Base-by-base conservation (phyloP, 441 rosid species). In the Omphalea diandra region DNA sequence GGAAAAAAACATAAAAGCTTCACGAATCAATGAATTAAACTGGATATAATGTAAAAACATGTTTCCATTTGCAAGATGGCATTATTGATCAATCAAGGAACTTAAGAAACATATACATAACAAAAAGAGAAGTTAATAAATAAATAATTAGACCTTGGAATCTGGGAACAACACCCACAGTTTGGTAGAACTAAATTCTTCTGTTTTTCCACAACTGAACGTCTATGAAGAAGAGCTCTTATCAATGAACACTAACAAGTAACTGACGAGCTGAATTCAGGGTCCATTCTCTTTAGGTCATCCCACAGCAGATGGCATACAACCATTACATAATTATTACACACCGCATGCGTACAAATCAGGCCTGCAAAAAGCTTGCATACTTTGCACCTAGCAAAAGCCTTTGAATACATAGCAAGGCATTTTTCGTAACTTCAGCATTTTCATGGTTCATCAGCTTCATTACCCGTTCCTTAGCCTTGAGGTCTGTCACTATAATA, bases 401-500 rank as follows among this genome's bases (percentile, higher is more conserved):
- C 93, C 98, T 93, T 73, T 95, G 99, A 68, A 90, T 85, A 69
- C 98, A 93, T 73, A 95, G 88, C 5, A 95, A 79, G 33, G 99
- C 93, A 50, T 88, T 90, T 80, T 93, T 95, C 22, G 98, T 93
- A 6, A 95, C 99, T 82, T 95, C 98, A 0, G 88, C 83, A 40
- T 86, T 95, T 73, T 95, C 97, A 10, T 93, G 96, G 84, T 86
- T 93, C 97, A 95, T 85, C 82, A 95, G 77, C 67, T 88, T 95
- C 99, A 95, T 95, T 69, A 85, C 97, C 78, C 98, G 80, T 67
- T 95, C 99, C 83, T 95, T 95, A 0, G 97, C 98, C 81, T 90
- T 95, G 73, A 93, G 97, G 81, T 93, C 97, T 8, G 88, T 79
- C 65, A 87, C 87, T n/a, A 95, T 91, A 67, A 95, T 68, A 77